Base-by-base conservation (phyloP, 2,329 filamentous ascomycete species). In the Calonectria multiphialidica region DNA sequence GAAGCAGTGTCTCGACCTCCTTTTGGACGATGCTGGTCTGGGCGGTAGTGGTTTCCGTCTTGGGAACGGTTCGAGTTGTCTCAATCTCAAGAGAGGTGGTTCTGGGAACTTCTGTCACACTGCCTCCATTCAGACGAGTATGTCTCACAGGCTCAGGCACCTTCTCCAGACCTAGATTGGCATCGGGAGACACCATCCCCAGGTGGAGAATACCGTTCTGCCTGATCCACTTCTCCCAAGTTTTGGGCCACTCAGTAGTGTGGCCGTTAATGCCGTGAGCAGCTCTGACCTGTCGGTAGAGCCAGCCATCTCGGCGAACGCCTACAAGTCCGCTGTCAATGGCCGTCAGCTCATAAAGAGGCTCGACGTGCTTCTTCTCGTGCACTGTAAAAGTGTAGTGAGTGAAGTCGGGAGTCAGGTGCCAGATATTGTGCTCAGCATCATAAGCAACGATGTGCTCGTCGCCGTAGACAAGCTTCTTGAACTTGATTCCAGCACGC, bases 181-280 rank as follows among this genome's bases (percentile, higher is more conserved):
- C 57, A 45, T 62, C 57, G 3, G 57, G 57, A 30, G 57, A 42
- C 18, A 45, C 40, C 57, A 62, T 62, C 9, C 57, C 57, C 21
- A 62, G 57, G n/a, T 62, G 57, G 18, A 62, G 57, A 21, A 62
- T 45, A 15, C 57, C 57, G 6, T 62, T 62, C 57, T 62, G 57
- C 40, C 57, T 42, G 18, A 62, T 62, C 57, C 57, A 62, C 40
- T 62, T 62, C 57, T 62, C 57, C 57, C 57, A 62, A 15, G 40
- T 33, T 25, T 42, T 45, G 8, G 40, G 37, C n/a, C 12, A 15
- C 40, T 62, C 57, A 3, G 18, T 9, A 28, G 9, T 45, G 13
- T 45, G 57, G 18, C 18, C 18, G 25, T 21, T n/a, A 18, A 21
- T 23, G 13, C 25, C 25, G 5, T 21, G 57, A n/a, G 23, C 6